Evolutionary conservation across 495 filamentous ascomycete genomes (phyloP), one percentile per base, ranked within the genome.

Genomic region (Aspergillus carlsbadensis): DNA sequence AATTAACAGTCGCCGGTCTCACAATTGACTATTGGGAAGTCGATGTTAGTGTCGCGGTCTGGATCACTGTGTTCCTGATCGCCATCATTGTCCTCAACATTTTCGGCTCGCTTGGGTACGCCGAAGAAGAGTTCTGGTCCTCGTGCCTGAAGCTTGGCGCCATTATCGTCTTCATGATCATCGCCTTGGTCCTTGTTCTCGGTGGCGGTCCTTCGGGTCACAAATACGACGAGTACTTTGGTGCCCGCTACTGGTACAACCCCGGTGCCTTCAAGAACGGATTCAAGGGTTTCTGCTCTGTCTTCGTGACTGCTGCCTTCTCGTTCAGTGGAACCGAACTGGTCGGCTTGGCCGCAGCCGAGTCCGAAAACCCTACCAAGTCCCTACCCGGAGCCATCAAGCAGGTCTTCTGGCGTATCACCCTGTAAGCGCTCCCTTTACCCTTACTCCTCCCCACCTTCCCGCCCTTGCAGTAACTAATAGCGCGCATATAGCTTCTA

Each of bases 331-430:
- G 88, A 24, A 89, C 87, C 5, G 88, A 91, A 61, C 67, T 91
- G 48, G 82, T 85, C 52, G 88, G 87, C 70, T 78, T 91, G 21
- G 86, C 87, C 46, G 88, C 87, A 15, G 86, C 87, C 21, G 87
- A 91, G 68, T 72, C 87, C 7, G 62, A 67, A 1, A 87, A 89
- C 67, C 87, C 88, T 3, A 71, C 78, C 59, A 85, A 84, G 67
- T 67, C 83, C 1, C 70, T 89, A 4, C 87, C 87, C 11, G 79
- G 80, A 24, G 87, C 87, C 18, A 82, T 82, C 62, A 88, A 88
- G 71, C 86, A 89, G 65, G 83, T 89, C 35, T 89, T 89, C 65
- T 89, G 86, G 86, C 85, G 87, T 65, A 88, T 92, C 62, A 74
- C 85, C 36, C 69, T 81, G 59, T 61, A 57, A n/a, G n/a, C n/a